Percentiles rank a stretch among this genome's conserved stretches.
Conservation (phyloP, 441 rosid species). For the Eugenia klotzschiana region DNA sequence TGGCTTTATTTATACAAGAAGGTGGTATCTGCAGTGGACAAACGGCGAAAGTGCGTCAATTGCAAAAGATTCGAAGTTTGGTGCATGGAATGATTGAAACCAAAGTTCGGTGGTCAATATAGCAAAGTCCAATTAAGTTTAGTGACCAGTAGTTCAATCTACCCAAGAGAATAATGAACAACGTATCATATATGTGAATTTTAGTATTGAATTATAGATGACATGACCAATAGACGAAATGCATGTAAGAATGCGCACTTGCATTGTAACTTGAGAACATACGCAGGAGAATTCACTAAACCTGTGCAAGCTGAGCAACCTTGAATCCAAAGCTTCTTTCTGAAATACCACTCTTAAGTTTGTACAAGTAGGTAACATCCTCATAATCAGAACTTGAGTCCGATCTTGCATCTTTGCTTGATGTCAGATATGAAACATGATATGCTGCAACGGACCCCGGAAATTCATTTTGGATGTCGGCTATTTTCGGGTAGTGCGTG, state of each 20-base stretch:
- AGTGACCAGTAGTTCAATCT: neutral
- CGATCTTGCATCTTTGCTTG: conserved; percentile 10
- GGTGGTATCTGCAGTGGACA: conserved; percentile 44
- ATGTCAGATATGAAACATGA: conserved; percentile 76
- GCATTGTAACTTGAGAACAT: neutral
- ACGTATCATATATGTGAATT: neutral
- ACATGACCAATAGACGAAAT: neutral
- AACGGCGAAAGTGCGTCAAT: neutral
- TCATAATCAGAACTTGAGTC: conserved; percentile 25
- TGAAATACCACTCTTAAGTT: conserved; percentile 70
- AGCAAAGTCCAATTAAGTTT: neutral
- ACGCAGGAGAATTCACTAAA: neutral
- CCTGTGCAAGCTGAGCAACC: conserved; percentile 89
- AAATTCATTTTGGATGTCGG: conserved; percentile 36
- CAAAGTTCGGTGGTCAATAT: neutral
- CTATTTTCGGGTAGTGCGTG: conserved; percentile 81
- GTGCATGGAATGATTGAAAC: neutral
- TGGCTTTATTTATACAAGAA: conserved; percentile 49
- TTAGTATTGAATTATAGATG: neutral
- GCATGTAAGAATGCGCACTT: neutral
- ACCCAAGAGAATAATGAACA: neutral
- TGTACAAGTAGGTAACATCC: conserved; percentile 77
- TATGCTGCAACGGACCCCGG: conserved; percentile 54
- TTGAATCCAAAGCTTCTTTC: conserved; percentile 80
- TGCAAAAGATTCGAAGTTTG: neutral